These are phyloP conservation scores for Metarhizium guizhouense DNA, from an alignment of 2,329 filamentous ascomycete species.

Conservation along the genomic window DNA sequence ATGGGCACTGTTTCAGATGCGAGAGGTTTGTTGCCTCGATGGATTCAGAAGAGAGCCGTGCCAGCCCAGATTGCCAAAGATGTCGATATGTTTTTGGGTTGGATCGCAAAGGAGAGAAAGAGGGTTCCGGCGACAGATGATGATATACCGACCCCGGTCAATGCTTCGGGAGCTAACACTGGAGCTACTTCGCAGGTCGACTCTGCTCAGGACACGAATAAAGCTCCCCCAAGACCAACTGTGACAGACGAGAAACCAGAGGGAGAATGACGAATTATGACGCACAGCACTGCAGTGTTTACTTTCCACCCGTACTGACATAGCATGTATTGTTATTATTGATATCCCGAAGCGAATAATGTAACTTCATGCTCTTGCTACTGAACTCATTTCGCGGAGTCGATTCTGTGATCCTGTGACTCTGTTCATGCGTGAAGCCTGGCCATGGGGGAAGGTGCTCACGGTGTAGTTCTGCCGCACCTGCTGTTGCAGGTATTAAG, in stretches of 20 bases:
- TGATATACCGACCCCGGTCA: background rate
- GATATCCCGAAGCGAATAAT: background rate
- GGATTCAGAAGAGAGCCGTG: conserved; percentile 55
- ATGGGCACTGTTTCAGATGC: conserved; percentile 73
- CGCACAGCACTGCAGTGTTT: no score
- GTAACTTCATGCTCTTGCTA: background rate
- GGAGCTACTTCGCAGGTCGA: background rate
- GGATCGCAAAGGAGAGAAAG: conserved; percentile 41
- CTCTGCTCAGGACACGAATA: background rate
- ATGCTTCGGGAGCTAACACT: background rate
- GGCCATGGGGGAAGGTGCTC: background rate
- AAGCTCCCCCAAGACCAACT: no score
- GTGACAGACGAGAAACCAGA: no score
- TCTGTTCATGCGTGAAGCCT: background rate
- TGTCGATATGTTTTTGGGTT: conserved; percentile 58
- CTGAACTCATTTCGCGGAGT: background rate
- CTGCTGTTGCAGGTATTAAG: background rate
- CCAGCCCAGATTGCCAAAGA: conserved; percentile 60
- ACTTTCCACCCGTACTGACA: no score
- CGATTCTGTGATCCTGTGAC: background rate
- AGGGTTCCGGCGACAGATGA: conserved; percentile 8
- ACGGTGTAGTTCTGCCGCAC: background rate
- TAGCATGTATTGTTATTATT: background rate
- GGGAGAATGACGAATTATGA: no score
- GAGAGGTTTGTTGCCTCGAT: conserved; percentile 54